Base-by-base conservation (phyloP, 2,329 filamentous ascomycete species). In the Pseudocercospora macadamiae region DNA sequence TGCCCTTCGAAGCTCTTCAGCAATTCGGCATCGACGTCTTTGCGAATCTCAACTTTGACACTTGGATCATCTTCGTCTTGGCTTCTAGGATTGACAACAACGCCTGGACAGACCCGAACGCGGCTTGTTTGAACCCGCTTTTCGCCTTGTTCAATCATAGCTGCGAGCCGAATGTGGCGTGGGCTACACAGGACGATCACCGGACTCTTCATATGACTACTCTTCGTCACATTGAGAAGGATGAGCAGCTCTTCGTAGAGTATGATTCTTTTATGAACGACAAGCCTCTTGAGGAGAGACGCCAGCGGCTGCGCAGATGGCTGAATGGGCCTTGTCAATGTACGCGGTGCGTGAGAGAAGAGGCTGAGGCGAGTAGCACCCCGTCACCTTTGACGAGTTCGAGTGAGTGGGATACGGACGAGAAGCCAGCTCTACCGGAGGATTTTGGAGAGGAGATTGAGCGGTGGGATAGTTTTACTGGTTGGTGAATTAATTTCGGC, bases 91-190 rank as follows among this genome's bases (percentile, higher is more conserved):
- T 93, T 89, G 53, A 95, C 90, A 2, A 93, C 91, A 3, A 96
- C 89, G 3, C 91, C 90, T 23, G 85, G 89, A 56, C 87, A 90
- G 69, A 90, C 83, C 66, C 64, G 2, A 57, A 57, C 4, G 32
- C 61, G 6, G 42, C 57, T 72, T 65, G 76, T 70, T 16, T 97
- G 23, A 91, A 96, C 75, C 91, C 92, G 1, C 85, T 96, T 59
- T 97, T 95, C 91, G 96, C 91, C 74, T 80, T 97, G 28, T 92
- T 93, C 45, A 97, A 97, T 70, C 93, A 97, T 73, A 91, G 91
- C 72, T 97, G 93, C 76, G 86, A 96, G 70, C 93, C 93, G 8
- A 97, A 96, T 72, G 90, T 96, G 30, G 83, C 83, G 1, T 97
- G 93, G 93, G 89, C 93, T 2, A 60, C 56, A 4, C 28, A 51